phyloP scores from a whole-genome alignment of 2,329 filamentous ascomycete genomes.

The Colletotrichum sp. region DNA sequence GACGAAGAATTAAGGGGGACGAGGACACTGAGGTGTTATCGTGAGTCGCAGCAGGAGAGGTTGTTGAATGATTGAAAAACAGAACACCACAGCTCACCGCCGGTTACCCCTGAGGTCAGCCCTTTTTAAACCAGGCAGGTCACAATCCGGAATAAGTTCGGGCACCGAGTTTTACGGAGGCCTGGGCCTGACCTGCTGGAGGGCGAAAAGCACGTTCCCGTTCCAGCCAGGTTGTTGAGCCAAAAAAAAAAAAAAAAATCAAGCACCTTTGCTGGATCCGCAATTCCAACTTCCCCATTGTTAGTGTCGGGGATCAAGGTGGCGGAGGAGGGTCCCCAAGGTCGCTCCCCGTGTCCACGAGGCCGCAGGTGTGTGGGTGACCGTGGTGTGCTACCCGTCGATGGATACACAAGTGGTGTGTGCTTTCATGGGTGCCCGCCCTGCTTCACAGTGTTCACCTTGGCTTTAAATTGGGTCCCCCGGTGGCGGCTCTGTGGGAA shows the following conservation, averaged over 20 bases:
- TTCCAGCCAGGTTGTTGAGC: conserved; percentile 1
- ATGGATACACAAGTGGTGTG: background rate
- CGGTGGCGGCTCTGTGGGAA: background rate
- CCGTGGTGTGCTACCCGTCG: background rate
- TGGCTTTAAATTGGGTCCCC: background rate
- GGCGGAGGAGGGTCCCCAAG: background rate
- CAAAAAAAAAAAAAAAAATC: background rate
- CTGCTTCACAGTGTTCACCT: background rate
- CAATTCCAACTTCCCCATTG: background rate
- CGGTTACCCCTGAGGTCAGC: background rate
- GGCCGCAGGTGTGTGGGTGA: background rate
- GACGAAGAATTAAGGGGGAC: background rate
- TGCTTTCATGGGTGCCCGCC: background rate
- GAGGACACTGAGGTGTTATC: background rate
- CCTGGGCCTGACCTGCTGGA: background rate
- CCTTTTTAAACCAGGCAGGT: background rate
- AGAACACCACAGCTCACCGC: background rate
- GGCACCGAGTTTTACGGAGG: background rate
- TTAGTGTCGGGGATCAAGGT: background rate
- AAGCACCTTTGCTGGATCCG: conserved; percentile 1
- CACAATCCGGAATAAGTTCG: conserved; percentile 2
- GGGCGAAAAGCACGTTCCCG: conserved; percentile 1
- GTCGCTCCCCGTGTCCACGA: background rate
- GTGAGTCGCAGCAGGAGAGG: background rate
- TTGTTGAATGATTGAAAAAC: background rate